Evolutionary conservation across 2,329 filamentous ascomycete species (phyloP), one percentile per base, ranked within the genome.

Genomic region (Diaporthe capsici): DNA sequence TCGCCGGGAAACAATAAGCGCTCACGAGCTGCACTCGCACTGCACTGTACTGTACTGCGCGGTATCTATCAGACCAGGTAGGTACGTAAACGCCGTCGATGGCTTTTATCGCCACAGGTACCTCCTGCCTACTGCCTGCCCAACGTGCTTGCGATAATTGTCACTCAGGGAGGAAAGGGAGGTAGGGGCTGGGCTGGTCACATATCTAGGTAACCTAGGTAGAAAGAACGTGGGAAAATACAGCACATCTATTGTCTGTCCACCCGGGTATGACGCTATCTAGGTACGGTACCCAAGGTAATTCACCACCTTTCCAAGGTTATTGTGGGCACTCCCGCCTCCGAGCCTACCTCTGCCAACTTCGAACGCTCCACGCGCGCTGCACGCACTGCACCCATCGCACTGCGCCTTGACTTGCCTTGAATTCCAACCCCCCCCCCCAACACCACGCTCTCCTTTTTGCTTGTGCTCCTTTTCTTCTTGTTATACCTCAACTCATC

Each of bases 201-300:
- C 31, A 49, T 34, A 34, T 8, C 34, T 34, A 34, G 34, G 34
- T 34, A 34, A 34, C 34, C 34, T 34, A 2, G 34, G 34, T 34
- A 34, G 63, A 37, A 44, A 28, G 37, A 28, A 31, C 15, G 42
- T 28, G 25, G 47, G 22, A 39, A 28, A n/a, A 47, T 13, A 22
- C 39, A 53, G 47, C 63, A 68, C 44, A 34, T 22, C 31, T 39
- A 20, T 31, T 17, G 20, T 37, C 13, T 25, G 20, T 37, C 13
- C 44, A 25, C 34, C 63, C 44, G 10, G 31, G 47, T 68, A 68
- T 68, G 47, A 68, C 65, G 65, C 65, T 65, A 44, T 65, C n/a
- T 31, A 49, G 44, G 44, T 34, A 34, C 31, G 34, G 34, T 22
- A 22, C 42, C 42, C 42, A 44, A 20, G 42, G 44, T 49, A 49